Evolutionary conservation across 345 rosid genomes (phyloP), one percentile per base, ranked within the genome.

Genomic region (Citrus cavaleriei): DNA sequence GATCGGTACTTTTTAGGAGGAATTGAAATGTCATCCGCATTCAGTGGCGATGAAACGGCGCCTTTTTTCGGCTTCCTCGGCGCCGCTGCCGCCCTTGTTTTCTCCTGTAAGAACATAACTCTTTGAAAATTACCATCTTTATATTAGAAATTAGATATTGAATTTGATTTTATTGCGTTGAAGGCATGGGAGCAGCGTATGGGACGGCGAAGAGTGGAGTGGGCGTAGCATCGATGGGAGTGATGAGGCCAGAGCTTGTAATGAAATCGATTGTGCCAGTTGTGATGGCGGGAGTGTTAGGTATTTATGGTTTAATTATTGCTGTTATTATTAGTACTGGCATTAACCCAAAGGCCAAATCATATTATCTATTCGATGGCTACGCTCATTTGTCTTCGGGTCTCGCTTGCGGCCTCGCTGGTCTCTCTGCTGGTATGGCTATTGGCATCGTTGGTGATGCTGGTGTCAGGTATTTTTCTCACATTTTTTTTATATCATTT

Each of bases 211-310:
- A 91, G 90, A 93, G 97, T 74, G 95, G 97, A 34, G 95, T 91
- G 2, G 97, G 95, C 0, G 93, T 93, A 80, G 97, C 93, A 51
- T 93, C 93, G 7, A 91, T 93, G 93, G 97, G 95, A 51, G 97
- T 93, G 79, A 93, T 93, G 97, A 88, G 97, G 86, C 95, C 95
- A 9, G 95, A 93, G 86, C 91, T 93, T 64, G 95, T 91, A 54
- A 93, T 91, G 97, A 91, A 93, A 78, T 93, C 97, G 54, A 93
- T 93, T 34, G 97, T 93, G 32, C 95, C 97, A 0, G 95, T 93
- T 73, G 97, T 93, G 62, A 93, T 93, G 97, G 97, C 95, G 81
- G 93, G 95, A 73, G 95, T 93, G 35, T 85, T 93, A 69, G 93
- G 97, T 86, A 93, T 91, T 54, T 93, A 93, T 35, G 95, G 97